These are phyloP conservation scores for Porcisia hertigi DNA, from an alignment of 208 protist species.

Conservation along the genomic window DNA sequence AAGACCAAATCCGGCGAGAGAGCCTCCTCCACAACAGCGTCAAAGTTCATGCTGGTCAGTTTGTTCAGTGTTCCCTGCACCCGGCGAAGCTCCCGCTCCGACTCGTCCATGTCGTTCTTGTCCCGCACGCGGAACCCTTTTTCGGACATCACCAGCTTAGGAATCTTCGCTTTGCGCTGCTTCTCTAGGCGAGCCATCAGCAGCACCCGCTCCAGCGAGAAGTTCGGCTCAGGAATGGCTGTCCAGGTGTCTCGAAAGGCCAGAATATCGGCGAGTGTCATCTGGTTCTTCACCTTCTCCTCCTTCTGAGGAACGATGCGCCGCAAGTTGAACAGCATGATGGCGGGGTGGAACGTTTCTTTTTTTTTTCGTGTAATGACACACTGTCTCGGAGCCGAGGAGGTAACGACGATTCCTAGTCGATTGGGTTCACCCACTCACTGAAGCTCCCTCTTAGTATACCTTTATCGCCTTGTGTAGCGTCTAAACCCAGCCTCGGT, in stretches of 20 bases:
- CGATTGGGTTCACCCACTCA: no score
- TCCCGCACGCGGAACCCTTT: conserved; percentile 84
- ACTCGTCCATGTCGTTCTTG: conserved; percentile 67
- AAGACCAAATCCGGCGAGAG: conserved; percentile 73
- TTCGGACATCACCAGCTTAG: conserved; percentile 78
- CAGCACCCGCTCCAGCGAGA: conserved; percentile 75
- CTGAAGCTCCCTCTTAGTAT: no score
- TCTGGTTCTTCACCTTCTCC: conserved; percentile 76
- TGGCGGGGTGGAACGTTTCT: background rate
- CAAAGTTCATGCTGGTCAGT: conserved; percentile 86
- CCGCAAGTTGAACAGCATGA: conserved; percentile 81
- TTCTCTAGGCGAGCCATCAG: conserved; percentile 51
- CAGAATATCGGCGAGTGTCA: conserved; percentile 75
- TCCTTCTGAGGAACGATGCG: conserved; percentile 51
- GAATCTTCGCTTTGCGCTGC: conserved; percentile 63
- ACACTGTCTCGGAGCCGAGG: no score
- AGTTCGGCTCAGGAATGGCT: conserved; percentile 51
- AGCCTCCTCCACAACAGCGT: conserved; percentile 62
- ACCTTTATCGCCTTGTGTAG: no score
- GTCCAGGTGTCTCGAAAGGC: conserved; percentile 87
- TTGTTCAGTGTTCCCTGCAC: conserved; percentile 89
- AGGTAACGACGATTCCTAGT: no score
- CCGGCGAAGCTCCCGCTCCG: conserved; percentile 66
- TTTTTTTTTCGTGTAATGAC: no score
- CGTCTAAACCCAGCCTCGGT: no score